Percentiles rank a stretch among this genome's conserved stretches.
phyloP scores from a whole-genome alignment of 192 early-diverging fungal species.

The Linnemannia elongata region DNA sequence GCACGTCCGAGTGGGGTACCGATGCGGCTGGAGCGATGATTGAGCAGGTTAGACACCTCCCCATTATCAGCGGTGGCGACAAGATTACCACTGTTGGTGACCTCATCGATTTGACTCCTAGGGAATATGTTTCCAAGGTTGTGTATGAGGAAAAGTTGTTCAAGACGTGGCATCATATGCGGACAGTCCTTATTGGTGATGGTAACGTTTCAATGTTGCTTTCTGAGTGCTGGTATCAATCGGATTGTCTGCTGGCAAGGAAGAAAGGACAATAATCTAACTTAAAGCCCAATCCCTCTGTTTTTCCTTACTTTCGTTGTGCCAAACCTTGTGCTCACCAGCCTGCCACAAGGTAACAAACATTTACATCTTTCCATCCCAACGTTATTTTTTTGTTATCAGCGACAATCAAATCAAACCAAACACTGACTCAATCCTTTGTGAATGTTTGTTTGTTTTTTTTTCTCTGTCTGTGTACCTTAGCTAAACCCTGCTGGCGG shows the following conservation, averaged over 20 bases:
- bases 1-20: constrained; percentile 17
- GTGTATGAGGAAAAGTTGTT: constrained; percentile 20
- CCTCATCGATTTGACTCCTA: constrained; percentile 1
- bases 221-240: neutral
- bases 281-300: neutral
- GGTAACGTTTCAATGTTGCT: neutral
- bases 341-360: constrained; percentile 24
- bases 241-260: too few species aligned
- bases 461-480: neutral
- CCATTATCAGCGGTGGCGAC: neutral
- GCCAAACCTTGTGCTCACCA: neutral
- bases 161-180: constrained; percentile 8
- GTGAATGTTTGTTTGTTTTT: neutral
- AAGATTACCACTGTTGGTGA: neutral
- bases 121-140: constrained; percentile 16
- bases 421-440: neutral
- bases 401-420: neutral
- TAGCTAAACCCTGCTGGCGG: constrained; percentile 1
- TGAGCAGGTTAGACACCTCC: neutral
- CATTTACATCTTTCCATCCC: neutral
- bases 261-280: neutral
- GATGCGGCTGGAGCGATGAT: constrained; percentile 10
- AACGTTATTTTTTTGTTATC: neutral
- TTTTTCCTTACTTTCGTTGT: neutral
- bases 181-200: constrained; percentile 10